Evolutionary conservation across 345 rosid genomes (phyloP).

Genomic region (Hirschfeldia incana): DNA sequence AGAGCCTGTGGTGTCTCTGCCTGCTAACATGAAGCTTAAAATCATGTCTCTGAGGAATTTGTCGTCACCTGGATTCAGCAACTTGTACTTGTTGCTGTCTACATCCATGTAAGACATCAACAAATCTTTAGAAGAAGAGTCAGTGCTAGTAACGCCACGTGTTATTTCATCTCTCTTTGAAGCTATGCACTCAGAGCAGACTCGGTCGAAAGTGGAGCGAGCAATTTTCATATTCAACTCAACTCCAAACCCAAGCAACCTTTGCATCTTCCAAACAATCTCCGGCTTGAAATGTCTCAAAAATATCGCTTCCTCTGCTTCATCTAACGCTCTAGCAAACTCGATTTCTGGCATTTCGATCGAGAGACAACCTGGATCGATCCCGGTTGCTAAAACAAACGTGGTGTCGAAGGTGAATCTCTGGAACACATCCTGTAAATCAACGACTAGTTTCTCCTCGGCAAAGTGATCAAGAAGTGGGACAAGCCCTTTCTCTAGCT

Average conservation of each 20-base stretch:
- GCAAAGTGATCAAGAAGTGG: constrained; percentile 36
- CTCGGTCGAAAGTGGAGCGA: constrained; percentile 6
- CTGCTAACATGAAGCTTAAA: constrained; percentile 30
- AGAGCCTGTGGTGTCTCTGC: constrained; percentile 36
- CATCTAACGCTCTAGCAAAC: constrained; percentile 42
- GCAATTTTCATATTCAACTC: constrained; percentile 43
- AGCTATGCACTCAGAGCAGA: constrained; percentile 11
- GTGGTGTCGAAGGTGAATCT: constrained; percentile 17
- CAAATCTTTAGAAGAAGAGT: constrained; percentile 30
- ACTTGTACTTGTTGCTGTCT: constrained; percentile 21
- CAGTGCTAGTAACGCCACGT: not conserved
- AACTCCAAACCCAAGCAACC: constrained; percentile 36
- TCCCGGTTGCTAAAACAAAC: constrained; percentile 42
- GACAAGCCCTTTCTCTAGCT: constrained; percentile 32
- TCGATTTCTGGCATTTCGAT: constrained; percentile 34
- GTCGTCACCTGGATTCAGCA: constrained; percentile 15
- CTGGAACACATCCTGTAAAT: constrained; percentile 14
- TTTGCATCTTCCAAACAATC: constrained; percentile 38
- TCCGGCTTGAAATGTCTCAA: constrained; percentile 29
- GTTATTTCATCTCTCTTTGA: not conserved
- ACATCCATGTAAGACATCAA: constrained; percentile 31
- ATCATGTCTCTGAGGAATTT: constrained; percentile 41
- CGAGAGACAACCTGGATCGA: constrained; percentile 43
- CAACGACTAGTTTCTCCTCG: constrained; percentile 21
- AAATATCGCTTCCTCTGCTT: constrained; percentile 39